Conservation (phyloP, 208 protist genomes). For the Herpetomonas muscarum region DNA sequence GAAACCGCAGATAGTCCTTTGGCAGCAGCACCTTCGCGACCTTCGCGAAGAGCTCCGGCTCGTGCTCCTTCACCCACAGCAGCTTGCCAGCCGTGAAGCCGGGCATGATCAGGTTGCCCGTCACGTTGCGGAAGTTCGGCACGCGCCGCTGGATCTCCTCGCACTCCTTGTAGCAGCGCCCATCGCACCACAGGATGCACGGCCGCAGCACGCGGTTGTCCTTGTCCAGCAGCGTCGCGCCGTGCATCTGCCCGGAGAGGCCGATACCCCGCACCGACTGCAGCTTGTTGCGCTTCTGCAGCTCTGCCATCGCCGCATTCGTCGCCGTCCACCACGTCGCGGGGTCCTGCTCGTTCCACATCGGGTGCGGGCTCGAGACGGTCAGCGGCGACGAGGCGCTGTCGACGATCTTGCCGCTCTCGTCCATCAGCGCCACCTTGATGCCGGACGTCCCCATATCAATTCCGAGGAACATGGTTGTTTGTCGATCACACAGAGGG, state of each 20-base stretch:
- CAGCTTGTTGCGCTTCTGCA: conserved; percentile 51
- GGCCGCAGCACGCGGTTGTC: conserved; percentile 51
- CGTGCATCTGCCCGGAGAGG: conserved; percentile 74
- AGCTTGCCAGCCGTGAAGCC: conserved; percentile 81
- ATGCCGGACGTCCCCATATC: conserved; percentile 69
- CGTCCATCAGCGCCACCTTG: conserved; percentile 61
- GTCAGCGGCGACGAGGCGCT: conserved; percentile 43
- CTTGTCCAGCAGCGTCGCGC: conserved; percentile 62
- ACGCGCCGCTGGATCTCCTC: conserved; percentile 60
- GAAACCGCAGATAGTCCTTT: conserved; percentile 74
- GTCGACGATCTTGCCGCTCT: conserved; percentile 48
- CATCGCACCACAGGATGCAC: conserved; percentile 82
- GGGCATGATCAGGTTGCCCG: conserved; percentile 79
- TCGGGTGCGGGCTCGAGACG: conserved; percentile 51
- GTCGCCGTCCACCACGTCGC: conserved; percentile 53
- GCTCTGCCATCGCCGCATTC: conserved; percentile 46
- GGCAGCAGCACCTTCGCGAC: conserved; percentile 64
- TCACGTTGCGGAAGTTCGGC: conserved; percentile 47
- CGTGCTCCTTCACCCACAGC: conserved; percentile 69
- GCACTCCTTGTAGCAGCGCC: conserved; percentile 61
- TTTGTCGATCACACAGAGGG: conserved; percentile 2
- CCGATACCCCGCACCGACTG: conserved; percentile 44
- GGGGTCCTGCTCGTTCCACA: conserved; percentile 75
- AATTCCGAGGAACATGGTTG: conserved; percentile 61
- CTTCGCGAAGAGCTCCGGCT: conserved; percentile 53